A percentile compares a stretch with the other conserved stretches of the same genome.
phyloP scores from a whole-genome alignment of 2,329 filamentous ascomycete species.

The Lecanosticta acicola region DNA sequence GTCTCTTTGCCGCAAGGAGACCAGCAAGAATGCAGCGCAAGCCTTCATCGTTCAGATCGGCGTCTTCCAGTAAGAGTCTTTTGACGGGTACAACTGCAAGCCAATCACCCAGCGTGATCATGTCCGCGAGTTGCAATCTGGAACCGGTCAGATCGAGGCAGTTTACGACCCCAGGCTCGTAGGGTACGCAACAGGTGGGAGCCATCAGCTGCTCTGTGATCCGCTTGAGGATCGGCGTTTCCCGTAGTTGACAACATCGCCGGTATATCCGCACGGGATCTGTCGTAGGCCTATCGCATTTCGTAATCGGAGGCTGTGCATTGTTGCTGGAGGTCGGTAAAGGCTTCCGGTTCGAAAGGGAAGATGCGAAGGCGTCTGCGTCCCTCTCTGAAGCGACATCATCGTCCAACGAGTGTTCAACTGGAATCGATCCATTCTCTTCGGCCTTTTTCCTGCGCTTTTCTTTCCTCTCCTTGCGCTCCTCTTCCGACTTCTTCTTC shows the following conservation, averaged over 20 bases:
- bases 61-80: constrained; percentile 80
- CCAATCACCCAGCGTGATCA: constrained; percentile 86
- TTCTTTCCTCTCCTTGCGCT: constrained; percentile 86
- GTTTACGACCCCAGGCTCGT: constrained; percentile 67
- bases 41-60: constrained; percentile 79
- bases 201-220: constrained; percentile 82
- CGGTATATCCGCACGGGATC: constrained; percentile 91
- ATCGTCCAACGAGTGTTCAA: constrained; percentile 70
- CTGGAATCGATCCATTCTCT: constrained; percentile 77
- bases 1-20: constrained; percentile 70
- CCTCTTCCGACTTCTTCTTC: constrained; percentile 90
- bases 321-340: constrained; percentile 29
- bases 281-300: constrained; percentile 70
- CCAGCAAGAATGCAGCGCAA: constrained; percentile 81
- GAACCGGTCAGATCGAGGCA: constrained; percentile 82
- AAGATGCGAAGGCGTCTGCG: constrained; percentile 8
- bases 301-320: constrained; percentile 34
- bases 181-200: constrained; percentile 57
- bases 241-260: constrained; percentile 86
- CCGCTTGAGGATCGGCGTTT: constrained; percentile 85
- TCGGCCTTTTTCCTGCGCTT: constrained; percentile 79
- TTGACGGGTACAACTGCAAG: constrained; percentile 87
- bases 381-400: constrained; percentile 43
- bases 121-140: constrained; percentile 73
- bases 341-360: constrained; percentile 24